Evolutionary conservation across 768 basidiomycete species (phyloP).

Genomic region (Saitozyma podzolica): DNA sequence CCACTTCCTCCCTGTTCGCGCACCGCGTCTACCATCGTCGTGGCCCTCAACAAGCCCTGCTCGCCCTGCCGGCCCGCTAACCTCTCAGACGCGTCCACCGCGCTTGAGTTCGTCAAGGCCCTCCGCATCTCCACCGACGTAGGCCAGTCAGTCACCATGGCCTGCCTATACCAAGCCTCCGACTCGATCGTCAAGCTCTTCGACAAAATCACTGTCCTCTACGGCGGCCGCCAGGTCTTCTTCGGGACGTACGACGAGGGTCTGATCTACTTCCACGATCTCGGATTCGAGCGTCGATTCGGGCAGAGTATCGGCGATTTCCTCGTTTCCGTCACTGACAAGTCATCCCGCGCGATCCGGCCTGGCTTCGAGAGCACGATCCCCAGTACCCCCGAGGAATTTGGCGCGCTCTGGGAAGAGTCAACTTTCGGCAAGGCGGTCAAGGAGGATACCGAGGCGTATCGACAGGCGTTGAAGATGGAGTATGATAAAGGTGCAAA

Average conservation of each 20-base stretch:
- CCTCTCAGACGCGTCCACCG: conserved; percentile 36
- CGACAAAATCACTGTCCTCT: conserved; percentile 57
- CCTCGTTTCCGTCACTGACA: conserved; percentile 39
- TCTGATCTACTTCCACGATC: conserved; percentile 50
- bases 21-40: no score
- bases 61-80: no score
- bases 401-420: conserved; percentile 29
- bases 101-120: conserved; percentile 38
- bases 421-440: conserved; percentile 1
- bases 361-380: conserved; percentile 29
- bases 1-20: no score
- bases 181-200: conserved; percentile 50
- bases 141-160: conserved; percentile 37
- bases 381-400: conserved; percentile 39
- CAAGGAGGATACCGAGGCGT: no score
- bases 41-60: no score
- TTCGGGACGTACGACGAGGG: conserved; percentile 56
- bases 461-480: no score
- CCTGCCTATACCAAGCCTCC: conserved; percentile 46
- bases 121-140: conserved; percentile 39
- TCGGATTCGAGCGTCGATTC: conserved; percentile 42
- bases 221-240: conserved; percentile 57
- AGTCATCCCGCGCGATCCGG: neutral
- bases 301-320: conserved; percentile 46
- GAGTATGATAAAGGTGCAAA: no score